Base-by-base conservation (phyloP, 2,329 filamentous ascomycete genomes). In the Xylariales sp. region DNA sequence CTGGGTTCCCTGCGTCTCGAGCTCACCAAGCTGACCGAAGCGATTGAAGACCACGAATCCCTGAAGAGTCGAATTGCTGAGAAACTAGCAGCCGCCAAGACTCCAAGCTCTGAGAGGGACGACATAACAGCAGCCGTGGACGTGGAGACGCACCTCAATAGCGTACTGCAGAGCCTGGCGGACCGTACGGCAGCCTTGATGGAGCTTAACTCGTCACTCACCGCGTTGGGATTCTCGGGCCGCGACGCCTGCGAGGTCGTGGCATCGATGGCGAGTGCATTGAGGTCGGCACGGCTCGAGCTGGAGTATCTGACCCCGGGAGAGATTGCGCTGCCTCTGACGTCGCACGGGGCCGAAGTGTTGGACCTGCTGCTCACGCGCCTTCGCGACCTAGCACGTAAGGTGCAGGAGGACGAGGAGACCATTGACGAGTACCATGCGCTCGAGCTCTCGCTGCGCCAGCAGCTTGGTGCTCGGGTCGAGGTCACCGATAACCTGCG, bases 271-370 rank as follows among this genome's bases (percentile, higher is more conserved):
- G 54, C 65, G 0, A 44, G 61, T 2, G 65, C 70, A 2, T 74
- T 83, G 57, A 72, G 77, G 15, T 56, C 70, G 2, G 78, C 77
- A 2, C 69, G 78, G 2, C 59, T 81, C 0, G 77, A 82, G 47
- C 68, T 82, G 3, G 78, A 82, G 53, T 81, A 81, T 49, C 65
- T 81, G 15, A 74, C 69, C 0, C 78, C 78, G 0, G 78, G 77
- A 5, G 78, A 82, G 51, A 60, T 72, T n/a, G 50, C 66, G 0
- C 63, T 78, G 1, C 73, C 76, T 0, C 59, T 78, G 0, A 67
- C 66, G 0, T 68, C 69, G 0, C 69, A 70, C 34, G 76, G 76
- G 2, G 70, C 71, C 1, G 67, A 74, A 36, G 66, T 82, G 0
- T 65, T 83, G 0, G 73, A 77, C 40, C 63, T 79, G 11, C 53